phyloP scores from a whole-genome alignment of 2,329 filamentous ascomycete genomes.

The Thielaviopsis populi region DNA sequence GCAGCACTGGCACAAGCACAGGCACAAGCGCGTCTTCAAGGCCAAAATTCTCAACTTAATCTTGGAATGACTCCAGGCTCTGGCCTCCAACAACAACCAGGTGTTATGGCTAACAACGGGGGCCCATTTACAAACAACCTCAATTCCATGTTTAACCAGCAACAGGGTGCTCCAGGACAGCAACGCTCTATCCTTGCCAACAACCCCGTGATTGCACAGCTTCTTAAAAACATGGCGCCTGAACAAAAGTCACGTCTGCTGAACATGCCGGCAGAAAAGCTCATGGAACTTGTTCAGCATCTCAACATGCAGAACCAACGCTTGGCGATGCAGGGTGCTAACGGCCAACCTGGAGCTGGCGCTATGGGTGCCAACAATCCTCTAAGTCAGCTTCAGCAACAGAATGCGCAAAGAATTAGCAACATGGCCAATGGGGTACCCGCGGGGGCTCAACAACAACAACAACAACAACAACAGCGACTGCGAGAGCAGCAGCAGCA shows the following conservation, averaged over 20 bases:
- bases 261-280: conserved; percentile 33
- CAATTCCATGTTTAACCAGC: conserved; percentile 39
- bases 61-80: conserved; percentile 16
- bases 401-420: conserved; percentile 15
- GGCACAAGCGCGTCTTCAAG: not conserved
- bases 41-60: conserved; percentile 1
- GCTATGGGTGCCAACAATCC: not conserved
- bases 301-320: not conserved
- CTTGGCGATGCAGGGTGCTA: conserved; percentile 11
- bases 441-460: conserved; percentile 19
- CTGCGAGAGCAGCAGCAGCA: conserved; percentile 21
- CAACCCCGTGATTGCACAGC: conserved; percentile 28
- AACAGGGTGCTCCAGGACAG: conserved; percentile 30
- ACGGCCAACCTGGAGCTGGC: not conserved
- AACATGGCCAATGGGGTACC: conserved; percentile 3
- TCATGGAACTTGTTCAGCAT: conserved; percentile 29
- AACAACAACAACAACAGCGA: not conserved
- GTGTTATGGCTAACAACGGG: conserved; percentile 30
- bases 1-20: not conserved
- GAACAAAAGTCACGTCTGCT: conserved; percentile 34
- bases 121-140: conserved; percentile 36
- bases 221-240: conserved; percentile 31
- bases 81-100: conserved; percentile 21
- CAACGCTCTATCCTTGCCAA: conserved; percentile 25
- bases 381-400: conserved; percentile 20